phyloP scores from a whole-genome alignment of 2,329 filamentous ascomycete genomes.

The Colletotrichum orbiculare region DNA sequence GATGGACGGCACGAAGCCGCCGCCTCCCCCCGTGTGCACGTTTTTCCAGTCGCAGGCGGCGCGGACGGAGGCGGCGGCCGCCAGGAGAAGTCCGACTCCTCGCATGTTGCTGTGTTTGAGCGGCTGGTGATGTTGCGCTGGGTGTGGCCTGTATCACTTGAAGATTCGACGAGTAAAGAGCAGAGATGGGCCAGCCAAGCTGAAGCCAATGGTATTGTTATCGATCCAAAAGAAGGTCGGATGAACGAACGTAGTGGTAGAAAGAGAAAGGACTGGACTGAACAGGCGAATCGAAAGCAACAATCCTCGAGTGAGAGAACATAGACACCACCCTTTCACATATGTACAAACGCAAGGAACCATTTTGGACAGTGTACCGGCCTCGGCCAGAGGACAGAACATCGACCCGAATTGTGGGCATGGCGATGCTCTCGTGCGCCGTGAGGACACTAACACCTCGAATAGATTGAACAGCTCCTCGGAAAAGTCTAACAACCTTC shows the following conservation, averaged over 20 bases:
- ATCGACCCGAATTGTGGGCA: not conserved
- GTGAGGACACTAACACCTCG: slow-evolving; percentile 4
- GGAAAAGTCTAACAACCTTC: slow-evolving; percentile 6
- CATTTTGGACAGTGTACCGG: slow-evolving; percentile 3
- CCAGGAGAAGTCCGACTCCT: slow-evolving; percentile 30
- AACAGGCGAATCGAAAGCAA: not conserved
- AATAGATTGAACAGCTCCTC: slow-evolving; percentile 21
- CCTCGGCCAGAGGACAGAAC: not conserved
- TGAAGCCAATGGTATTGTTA: slow-evolving; percentile 16
- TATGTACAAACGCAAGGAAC: slow-evolving; percentile 6
- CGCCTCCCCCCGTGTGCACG: slow-evolving; percentile 65
- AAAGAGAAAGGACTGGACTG: slow-evolving; percentile 5
- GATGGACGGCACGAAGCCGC: slow-evolving; percentile 67
- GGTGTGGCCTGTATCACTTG: slow-evolving; percentile 4
- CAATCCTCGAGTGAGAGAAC: not conserved
- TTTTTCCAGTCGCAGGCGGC: slow-evolving; percentile 59
- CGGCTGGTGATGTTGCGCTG: not conserved
- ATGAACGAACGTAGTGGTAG: slow-evolving; percentile 4
- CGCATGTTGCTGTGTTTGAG: slow-evolving; percentile 14
- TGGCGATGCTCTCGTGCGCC: not conserved
- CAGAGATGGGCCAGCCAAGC: slow-evolving; percentile 14
- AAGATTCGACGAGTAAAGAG: slow-evolving; percentile 14
- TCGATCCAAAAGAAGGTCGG: not conserved
- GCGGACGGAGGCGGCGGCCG: slow-evolving; percentile 40
- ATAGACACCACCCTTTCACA: not conserved